Percentiles rank a stretch among this genome's conserved stretches.
phyloP scores from a whole-genome alignment of 768 basidiomycete species.

The Leucogyrophana mollusca region DNA sequence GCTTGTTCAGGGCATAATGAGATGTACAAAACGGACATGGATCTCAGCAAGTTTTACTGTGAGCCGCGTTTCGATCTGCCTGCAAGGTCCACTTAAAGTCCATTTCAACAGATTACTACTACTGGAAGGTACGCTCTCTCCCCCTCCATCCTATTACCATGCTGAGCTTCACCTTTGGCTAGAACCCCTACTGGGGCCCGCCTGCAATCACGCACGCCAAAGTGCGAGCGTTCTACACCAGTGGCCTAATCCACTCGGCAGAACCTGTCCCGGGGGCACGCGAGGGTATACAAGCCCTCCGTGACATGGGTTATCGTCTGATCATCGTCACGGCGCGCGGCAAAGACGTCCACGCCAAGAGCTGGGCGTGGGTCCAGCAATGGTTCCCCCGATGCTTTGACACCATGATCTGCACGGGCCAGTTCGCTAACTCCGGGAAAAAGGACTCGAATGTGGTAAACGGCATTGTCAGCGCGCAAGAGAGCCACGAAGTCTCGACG shows the following conservation, averaged over 20 bases:
- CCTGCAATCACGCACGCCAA: constrained; percentile 56
- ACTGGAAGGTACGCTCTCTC: constrained; percentile 57
- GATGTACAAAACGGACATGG: constrained; percentile 55
- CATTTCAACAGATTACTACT: constrained; percentile 56
- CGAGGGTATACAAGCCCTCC: constrained; percentile 54
- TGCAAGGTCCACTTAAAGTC: neutral
- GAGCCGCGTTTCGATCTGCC: constrained; percentile 20
- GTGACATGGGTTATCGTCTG: constrained; percentile 63
- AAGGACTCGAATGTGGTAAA: constrained; percentile 11
- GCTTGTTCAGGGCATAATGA: constrained; percentile 61
- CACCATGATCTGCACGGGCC: constrained; percentile 69
- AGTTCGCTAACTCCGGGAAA: constrained; percentile 58
- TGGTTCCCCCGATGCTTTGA: constrained; percentile 66
- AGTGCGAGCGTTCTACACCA: constrained; percentile 57
- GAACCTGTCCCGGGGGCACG: constrained; percentile 59
- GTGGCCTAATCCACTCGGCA: constrained; percentile 44
- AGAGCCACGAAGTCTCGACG: constrained; percentile 43
- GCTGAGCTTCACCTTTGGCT: neutral
- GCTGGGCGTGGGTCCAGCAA: constrained; percentile 64
- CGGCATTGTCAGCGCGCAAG: neutral
- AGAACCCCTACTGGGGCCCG: constrained; percentile 63
- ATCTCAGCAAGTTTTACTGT: constrained; percentile 60
- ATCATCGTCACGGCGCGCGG: constrained; percentile 77
- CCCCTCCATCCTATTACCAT: neutral
- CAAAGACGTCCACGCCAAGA: constrained; percentile 51